Conservation (phyloP, 1,284 basidiomycete genomes). For the Moesziomyces sp. region DNA sequence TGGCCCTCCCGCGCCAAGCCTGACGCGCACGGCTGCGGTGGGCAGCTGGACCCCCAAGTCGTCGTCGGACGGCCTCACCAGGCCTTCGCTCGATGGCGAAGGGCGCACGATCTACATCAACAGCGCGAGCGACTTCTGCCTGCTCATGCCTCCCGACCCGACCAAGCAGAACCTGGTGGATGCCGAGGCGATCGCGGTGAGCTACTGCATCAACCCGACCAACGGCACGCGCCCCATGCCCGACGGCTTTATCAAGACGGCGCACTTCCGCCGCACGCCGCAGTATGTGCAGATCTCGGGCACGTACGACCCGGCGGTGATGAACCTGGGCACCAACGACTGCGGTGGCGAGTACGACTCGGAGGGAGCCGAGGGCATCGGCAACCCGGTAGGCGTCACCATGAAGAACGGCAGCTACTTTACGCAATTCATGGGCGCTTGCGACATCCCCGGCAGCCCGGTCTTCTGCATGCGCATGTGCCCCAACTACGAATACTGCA, state of each 20-base stretch:
- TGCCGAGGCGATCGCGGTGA: slow-evolving; percentile 59
- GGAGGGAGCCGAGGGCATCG: slow-evolving; percentile 50
- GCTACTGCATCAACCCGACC: slow-evolving; percentile 59
- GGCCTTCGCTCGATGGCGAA: slow-evolving; percentile 27
- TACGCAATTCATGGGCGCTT: slow-evolving; percentile 56
- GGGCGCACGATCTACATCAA: slow-evolving; percentile 50
- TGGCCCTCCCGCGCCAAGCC: slow-evolving; percentile 36
- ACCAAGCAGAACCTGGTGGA: slow-evolving; percentile 59
- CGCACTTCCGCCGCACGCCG: slow-evolving; percentile 54
- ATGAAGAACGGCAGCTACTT: slow-evolving; percentile 55
- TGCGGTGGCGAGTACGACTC: slow-evolving; percentile 56
- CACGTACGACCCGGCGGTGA: slow-evolving; percentile 55
- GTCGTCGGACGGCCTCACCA: slow-evolving; percentile 23
- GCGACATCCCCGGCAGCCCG: slow-evolving; percentile 57
- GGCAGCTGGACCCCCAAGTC: slow-evolving; percentile 45
- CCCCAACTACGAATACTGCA: slow-evolving; percentile 54
- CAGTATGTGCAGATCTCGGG: slow-evolving; percentile 57
- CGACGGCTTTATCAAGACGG: slow-evolving; percentile 60
- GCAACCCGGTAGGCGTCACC: slow-evolving; percentile 60
- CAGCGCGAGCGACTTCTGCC: slow-evolving; percentile 56
- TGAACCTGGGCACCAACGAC: slow-evolving; percentile 59
- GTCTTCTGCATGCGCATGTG: slow-evolving; percentile 60
- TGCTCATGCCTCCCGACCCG: slow-evolving; percentile 62
- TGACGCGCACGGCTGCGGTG: slow-evolving; percentile 28
- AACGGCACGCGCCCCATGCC: slow-evolving; percentile 61